Percentiles rank a stretch among this genome's conserved stretches.
Evolutionary conservation across 495 filamentous ascomycete genomes (phyloP).

Genomic region (Margaritispora aquatica): DNA sequence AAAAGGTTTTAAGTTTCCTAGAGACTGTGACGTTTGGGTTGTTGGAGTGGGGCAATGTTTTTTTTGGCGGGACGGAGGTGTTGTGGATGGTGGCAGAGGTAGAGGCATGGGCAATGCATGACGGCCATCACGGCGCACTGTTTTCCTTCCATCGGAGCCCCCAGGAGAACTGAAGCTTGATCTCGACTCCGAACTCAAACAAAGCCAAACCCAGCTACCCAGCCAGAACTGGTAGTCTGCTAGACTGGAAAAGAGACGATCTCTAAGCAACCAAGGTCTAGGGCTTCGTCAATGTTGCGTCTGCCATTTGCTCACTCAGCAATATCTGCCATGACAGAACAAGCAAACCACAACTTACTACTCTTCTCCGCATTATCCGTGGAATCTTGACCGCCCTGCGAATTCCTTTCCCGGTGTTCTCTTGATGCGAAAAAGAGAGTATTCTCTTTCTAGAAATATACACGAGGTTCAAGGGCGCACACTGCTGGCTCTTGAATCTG

Average conservation of each 20-base stretch:
- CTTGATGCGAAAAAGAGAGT: no score
- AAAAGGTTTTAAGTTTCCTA: slow-evolving; percentile 21
- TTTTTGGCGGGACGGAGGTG: not conserved
- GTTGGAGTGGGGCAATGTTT: not conserved
- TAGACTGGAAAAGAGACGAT: no score
- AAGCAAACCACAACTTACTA: not conserved
- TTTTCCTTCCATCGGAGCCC: not conserved
- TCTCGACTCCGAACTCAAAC: no score
- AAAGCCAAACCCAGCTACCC: no score
- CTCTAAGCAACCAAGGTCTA: not conserved
- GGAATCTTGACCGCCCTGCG: not conserved
- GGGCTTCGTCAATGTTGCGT: not conserved
- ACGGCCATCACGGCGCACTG: not conserved
- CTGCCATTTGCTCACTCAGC: not conserved
- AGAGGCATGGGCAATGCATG: not conserved
- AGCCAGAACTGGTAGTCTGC: no score
- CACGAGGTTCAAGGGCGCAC: not conserved
- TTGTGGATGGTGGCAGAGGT: not conserved
- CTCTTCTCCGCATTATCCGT: slow-evolving; percentile 8
- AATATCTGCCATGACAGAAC: not conserved
- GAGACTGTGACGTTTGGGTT: slow-evolving; percentile 4
- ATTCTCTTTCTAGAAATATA: no score
- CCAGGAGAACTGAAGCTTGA: no score
- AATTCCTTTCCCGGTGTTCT: no score
- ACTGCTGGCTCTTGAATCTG: no score